Conservation (phyloP, 148 eudicot genomes). For the Persicaria tinctoria region DNA sequence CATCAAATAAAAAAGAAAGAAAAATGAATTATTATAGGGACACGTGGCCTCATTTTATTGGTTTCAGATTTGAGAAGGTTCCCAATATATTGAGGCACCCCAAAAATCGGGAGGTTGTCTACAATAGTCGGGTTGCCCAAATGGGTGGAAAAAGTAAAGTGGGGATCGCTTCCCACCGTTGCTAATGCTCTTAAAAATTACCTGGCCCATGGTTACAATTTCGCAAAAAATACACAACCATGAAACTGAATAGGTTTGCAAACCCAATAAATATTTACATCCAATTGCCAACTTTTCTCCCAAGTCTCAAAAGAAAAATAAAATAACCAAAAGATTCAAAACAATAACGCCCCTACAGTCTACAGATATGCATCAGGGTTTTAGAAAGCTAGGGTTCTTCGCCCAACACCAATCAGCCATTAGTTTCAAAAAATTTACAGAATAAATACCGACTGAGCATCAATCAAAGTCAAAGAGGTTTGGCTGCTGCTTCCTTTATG, state of each 20-base stretch:
- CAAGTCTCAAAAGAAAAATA: background rate
- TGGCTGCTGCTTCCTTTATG: slow-evolving; percentile 53
- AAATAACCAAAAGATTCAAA: background rate
- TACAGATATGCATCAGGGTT: background rate
- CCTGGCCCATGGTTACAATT: too few relatives aligned
- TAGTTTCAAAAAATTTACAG: background rate
- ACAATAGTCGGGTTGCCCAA: too few relatives aligned
- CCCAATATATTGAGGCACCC: too few relatives aligned
- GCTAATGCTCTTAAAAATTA: too few relatives aligned
- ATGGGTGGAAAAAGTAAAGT: too few relatives aligned
- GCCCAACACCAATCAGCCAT: background rate
- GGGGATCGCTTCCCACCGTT: too few relatives aligned
- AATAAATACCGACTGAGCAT: background rate
- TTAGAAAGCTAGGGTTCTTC: background rate
- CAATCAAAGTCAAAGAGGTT: slow-evolving; percentile 39
- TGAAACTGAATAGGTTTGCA: background rate
- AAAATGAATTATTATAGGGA: too few relatives aligned
- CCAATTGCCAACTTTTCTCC: background rate
- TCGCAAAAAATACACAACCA: too few relatives aligned
- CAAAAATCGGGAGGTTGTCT: too few relatives aligned
- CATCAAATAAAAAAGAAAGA: too few relatives aligned
- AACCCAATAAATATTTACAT: background rate
- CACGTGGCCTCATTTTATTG: too few relatives aligned
- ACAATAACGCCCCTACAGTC: background rate
- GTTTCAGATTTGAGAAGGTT: too few relatives aligned